Base-by-base conservation (phyloP, 148 eudicot species). In the Chenopodium suecicum region DNA sequence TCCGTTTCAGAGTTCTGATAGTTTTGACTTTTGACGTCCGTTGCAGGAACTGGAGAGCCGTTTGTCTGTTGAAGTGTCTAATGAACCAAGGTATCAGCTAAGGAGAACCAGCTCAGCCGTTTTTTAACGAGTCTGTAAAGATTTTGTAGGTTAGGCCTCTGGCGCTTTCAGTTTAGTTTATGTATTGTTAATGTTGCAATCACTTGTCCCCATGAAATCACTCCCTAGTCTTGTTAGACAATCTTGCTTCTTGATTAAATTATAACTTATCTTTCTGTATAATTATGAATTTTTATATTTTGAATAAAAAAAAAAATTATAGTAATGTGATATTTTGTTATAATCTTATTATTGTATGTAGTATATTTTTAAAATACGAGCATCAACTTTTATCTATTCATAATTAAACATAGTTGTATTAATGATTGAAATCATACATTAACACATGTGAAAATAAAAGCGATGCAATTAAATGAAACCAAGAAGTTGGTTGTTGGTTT, bases 91-190 rank as follows among this genome's bases (percentile, higher is more conserved):
- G 84, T 89, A 90, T 83, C 95, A 92, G 78, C 89, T 92, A 52
- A 84, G 95, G 47, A 87, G 95, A 86, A 89, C 91, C 73, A 92
- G 86, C 83, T 92, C 95, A 17, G 74, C 87, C 29, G 19, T 68
- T 76, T 84, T 86, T 71, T 86, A 83, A 86, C 5, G 79, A 60
- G 72, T 47, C 23, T 60, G 76, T 75, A 79, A 71, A 66, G 41
- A n/a, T 82, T 46, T 79, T 58, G 69, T 75, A 79, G 79, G 65
- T 68, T 70, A 74, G 65, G 81, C 27, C 8, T 67, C 31, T 66
- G 37, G 4, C 34, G 4, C 17, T 69, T 17, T 41, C 66, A 20
- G 23, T 62, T 62, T 62, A 25, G 62, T 56, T 56, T 56, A 2
- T 56, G 17, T 54, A 62, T 23, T 0, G 23, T 22, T 62, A 23